These are phyloP conservation scores for Gentiana dahurica DNA, from an alignment of 257 asterid genomes.

Conservation along the genomic window DNA sequence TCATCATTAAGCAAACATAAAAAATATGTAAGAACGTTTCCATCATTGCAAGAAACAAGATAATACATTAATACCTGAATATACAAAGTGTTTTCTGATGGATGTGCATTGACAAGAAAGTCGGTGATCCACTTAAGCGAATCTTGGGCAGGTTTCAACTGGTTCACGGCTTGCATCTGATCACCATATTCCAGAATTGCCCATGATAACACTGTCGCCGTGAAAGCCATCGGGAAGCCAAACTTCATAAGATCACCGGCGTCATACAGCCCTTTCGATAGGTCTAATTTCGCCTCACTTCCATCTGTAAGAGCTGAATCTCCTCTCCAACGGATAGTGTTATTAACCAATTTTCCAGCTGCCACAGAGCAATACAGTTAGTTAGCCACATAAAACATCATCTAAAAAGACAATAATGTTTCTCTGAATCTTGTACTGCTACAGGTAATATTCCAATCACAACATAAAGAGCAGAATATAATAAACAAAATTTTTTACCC, in stretches of 20 bases:
- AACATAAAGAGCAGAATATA: constrained; percentile 1
- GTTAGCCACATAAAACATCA: constrained; percentile 6
- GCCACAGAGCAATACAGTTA: constrained; percentile 17
- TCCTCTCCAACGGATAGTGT: constrained; percentile 69
- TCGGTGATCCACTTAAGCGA: constrained; percentile 88
- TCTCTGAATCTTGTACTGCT: too few relatives aligned
- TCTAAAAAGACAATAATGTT: not conserved
- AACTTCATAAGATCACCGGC: constrained; percentile 89
- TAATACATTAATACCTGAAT: constrained; percentile 43
- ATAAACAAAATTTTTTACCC: too few relatives aligned
- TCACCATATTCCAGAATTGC: constrained; percentile 77
- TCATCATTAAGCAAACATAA: too few relatives aligned
- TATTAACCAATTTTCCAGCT: constrained; percentile 76
- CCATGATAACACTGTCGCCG: constrained; percentile 87
- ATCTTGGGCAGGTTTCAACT: constrained; percentile 45
- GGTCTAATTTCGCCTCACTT: constrained; percentile 54
- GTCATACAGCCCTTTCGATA: constrained; percentile 84
- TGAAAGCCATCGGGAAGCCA: constrained; percentile 86
- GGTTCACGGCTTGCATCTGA: constrained; percentile 48
- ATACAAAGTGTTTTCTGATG: constrained; percentile 51
- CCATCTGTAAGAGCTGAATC: constrained; percentile 73
- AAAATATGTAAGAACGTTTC: too few relatives aligned
- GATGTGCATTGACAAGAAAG: constrained; percentile 70
- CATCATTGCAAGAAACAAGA: too few relatives aligned
- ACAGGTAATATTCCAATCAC: too few relatives aligned